A percentile compares a stretch with the other conserved stretches of the same genome.
These are phyloP conservation scores for Nakazawaea ambrosiae DNA, from an alignment of 805 yeast genomes.

Conservation along the genomic window DNA sequence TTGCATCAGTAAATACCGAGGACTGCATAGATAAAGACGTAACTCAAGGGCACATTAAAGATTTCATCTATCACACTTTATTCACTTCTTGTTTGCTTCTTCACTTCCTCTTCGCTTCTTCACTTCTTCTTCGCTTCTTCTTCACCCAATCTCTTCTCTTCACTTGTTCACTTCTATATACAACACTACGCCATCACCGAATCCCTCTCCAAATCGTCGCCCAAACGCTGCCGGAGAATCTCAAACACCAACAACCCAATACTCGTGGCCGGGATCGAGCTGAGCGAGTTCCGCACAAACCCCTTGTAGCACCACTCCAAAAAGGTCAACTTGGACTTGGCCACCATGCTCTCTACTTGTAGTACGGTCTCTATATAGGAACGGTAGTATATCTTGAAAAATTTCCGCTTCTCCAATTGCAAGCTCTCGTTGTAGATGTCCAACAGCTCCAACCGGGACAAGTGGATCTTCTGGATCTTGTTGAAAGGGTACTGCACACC, in stretches of 20 bases:
- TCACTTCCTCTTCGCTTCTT: too few species aligned
- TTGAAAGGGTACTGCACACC: constrained; percentile 78
- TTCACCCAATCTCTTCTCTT: too few species aligned
- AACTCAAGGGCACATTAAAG: too few species aligned
- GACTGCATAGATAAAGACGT: too few species aligned
- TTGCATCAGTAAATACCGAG: too few species aligned
- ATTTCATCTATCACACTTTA: too few species aligned
- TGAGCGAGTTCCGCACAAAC: constrained; percentile 59
- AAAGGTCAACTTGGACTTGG: constrained; percentile 51
- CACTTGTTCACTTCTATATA: not conserved
- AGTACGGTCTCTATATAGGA: constrained; percentile 72
- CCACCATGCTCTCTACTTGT: constrained; percentile 48
- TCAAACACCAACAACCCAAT: constrained; percentile 82
- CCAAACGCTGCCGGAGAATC: constrained; percentile 50
- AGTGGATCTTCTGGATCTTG: constrained; percentile 73
- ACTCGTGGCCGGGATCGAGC: constrained; percentile 83
- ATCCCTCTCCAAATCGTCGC: constrained; percentile 18
- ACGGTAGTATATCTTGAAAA: constrained; percentile 52
- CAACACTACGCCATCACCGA: not conserved
- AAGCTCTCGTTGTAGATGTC: constrained; percentile 46
- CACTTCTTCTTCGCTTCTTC: too few species aligned
- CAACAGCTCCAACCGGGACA: constrained; percentile 71
- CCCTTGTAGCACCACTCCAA: constrained; percentile 72
- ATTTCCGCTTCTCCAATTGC: constrained; percentile 16
- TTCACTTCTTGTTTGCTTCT: too few species aligned